Percentiles rank a stretch among this genome's conserved stretches.
phyloP scores from a whole-genome alignment of 1,139 yeast species.

The Diutina mesorugosa region DNA sequence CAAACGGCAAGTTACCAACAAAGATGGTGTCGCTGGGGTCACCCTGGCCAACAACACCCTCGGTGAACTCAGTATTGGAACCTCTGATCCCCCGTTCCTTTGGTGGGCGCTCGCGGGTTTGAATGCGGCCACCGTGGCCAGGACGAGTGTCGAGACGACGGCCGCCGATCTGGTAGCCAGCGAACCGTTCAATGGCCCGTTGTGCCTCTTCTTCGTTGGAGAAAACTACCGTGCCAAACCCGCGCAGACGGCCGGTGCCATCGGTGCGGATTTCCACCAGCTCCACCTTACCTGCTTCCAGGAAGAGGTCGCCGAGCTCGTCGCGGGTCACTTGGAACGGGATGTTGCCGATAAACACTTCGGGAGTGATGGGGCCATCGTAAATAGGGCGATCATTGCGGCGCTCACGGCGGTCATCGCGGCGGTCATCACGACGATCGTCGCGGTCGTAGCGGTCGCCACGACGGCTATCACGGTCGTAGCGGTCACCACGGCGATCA shows the following conservation, averaged over 20 bases:
- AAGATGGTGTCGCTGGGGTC: conserved; percentile 49
- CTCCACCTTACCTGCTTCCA: conserved; percentile 59
- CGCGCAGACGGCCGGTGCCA: conserved; percentile 72
- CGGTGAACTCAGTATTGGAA: conserved; percentile 43
- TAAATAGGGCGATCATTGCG: conserved; percentile 20
- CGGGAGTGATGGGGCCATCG: conserved; percentile 18
- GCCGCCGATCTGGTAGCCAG: conserved; percentile 60
- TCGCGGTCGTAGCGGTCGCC: conserved; percentile 8
- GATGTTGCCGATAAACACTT: conserved; percentile 70
- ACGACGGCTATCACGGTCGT: conserved; percentile 6
- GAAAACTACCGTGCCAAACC: conserved; percentile 70
- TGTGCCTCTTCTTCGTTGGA: conserved; percentile 46
- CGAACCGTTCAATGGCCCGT: conserved; percentile 47
- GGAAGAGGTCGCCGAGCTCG: conserved; percentile 72
- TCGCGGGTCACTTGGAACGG: conserved; percentile 80
- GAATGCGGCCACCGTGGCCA: conserved; percentile 23
- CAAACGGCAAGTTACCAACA: conserved; percentile 76
- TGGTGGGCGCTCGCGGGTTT: background rate
- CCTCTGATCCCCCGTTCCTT: conserved; percentile 3
- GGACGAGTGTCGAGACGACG: conserved; percentile 59
- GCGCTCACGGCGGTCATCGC: conserved; percentile 4
- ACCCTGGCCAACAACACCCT: conserved; percentile 55
- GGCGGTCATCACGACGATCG: conserved; percentile 3
- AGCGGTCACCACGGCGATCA: conserved; percentile 3
- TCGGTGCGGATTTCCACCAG: conserved; percentile 64